Evolutionary conservation across 2,329 filamentous ascomycete genomes (phyloP).

Genomic region (Dothistroma pini): DNA sequence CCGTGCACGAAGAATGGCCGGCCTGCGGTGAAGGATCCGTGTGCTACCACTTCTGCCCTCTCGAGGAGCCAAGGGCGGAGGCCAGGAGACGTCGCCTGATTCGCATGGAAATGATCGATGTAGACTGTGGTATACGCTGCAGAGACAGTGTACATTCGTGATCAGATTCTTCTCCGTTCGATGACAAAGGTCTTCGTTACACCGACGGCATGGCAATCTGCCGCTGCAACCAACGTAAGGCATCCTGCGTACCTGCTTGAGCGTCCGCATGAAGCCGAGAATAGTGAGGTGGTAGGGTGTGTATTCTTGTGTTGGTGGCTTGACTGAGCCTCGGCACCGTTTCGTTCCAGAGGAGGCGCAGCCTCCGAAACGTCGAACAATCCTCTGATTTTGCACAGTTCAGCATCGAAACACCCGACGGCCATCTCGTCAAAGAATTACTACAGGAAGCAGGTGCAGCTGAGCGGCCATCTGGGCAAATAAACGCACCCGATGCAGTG

Average conservation of each 20-base stretch:
- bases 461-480: not conserved
- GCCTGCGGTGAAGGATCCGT: not conserved
- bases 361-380: not conserved
- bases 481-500: not conserved
- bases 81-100: not conserved
- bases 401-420: not conserved
- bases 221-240: not conserved
- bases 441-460: not conserved
- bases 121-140: not conserved
- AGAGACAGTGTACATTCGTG: not conserved
- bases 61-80: not conserved
- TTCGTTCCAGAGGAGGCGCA: not conserved
- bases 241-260: not conserved
- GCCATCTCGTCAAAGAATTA: not conserved
- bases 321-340: not conserved
- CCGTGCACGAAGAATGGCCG: conserved; percentile 1
- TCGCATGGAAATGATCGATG: not conserved
- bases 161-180: not conserved
- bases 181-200: not conserved
- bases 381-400: not conserved
- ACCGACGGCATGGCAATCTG: not conserved
- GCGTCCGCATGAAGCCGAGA: not conserved
- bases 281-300: not conserved
- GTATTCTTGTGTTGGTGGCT: not conserved
- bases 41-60: not conserved